A percentile compares a stretch with the other conserved stretches of the same genome.
Conservation (phyloP, 208 protist genomes). For the Porcisia hertigi region DNA sequence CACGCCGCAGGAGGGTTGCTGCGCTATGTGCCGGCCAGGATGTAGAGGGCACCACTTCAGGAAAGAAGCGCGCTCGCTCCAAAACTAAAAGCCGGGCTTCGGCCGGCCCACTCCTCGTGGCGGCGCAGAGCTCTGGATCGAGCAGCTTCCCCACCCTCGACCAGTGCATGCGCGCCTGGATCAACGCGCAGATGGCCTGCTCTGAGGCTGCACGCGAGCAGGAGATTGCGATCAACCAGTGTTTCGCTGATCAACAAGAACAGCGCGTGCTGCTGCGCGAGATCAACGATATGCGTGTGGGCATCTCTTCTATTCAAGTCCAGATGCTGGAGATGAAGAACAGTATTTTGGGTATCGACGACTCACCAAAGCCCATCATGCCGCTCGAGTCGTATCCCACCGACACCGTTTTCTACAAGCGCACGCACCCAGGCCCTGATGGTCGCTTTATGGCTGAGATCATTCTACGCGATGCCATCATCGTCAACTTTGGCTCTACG, state of each 20-base stretch:
- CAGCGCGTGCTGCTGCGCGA: conserved; percentile 69
- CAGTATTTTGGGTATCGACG: conserved; percentile 44
- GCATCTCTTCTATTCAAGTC: conserved; percentile 51
- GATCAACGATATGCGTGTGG: conserved; percentile 76
- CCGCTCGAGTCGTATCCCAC: conserved; percentile 43
- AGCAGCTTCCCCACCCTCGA: conserved; percentile 33
- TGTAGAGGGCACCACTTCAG: conserved; percentile 11
- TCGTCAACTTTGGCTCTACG: conserved; percentile 66
- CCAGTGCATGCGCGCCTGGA: conserved; percentile 45
- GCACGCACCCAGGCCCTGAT: conserved; percentile 44
- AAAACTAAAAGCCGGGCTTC: conserved; percentile 8
- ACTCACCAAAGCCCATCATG: conserved; percentile 38
- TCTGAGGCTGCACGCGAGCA: conserved; percentile 55
- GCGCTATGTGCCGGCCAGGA: conserved; percentile 30
- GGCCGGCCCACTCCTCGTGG: conserved; percentile 11
- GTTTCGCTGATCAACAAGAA: conserved; percentile 73
- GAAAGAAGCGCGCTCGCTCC: conserved; percentile 29
- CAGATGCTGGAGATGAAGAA: conserved; percentile 67
- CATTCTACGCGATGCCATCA: conserved; percentile 53
- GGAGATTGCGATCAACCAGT: conserved; percentile 61
- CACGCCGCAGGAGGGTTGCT: conserved; percentile 54
- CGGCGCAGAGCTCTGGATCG: conserved; percentile 17
- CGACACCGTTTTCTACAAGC: conserved; percentile 61
- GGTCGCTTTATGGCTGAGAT: conserved; percentile 64
- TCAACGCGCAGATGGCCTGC: conserved; percentile 69